Conservation (phyloP, 768 basidiomycete species). For the Rickenella mellea region DNA sequence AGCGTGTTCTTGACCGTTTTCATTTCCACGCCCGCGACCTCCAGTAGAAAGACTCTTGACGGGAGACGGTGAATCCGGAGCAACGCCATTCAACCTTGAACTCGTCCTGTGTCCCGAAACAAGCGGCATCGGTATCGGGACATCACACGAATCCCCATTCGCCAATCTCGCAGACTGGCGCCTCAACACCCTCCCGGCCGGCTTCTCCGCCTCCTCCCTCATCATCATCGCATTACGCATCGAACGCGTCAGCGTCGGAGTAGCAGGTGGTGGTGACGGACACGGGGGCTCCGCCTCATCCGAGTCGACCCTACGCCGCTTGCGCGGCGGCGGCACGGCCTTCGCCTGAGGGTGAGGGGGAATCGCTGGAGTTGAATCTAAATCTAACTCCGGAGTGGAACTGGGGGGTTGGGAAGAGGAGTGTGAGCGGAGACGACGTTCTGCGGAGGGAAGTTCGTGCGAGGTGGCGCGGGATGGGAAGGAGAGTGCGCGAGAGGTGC, state of each 20-base stretch:
- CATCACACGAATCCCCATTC: no score
- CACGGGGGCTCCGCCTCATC: neutral
- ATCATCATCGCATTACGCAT: constrained; percentile 13
- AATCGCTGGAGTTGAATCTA: neutral
- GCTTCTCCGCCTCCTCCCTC: constrained; percentile 3
- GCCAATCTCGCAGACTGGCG: no score
- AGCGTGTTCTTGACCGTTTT: no score
- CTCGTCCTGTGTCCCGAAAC: no score
- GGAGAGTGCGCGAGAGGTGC: neutral
- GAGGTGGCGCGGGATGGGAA: neutral
- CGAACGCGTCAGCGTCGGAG: constrained; percentile 1
- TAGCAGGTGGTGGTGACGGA: neutral
- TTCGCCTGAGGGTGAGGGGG: no score
- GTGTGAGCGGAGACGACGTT: neutral
- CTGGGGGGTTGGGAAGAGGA: neutral
- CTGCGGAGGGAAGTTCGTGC: neutral
- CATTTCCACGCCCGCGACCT: no score
- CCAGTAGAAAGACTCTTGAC: no score
- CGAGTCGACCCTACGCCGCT: neutral
- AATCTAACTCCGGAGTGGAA: neutral
- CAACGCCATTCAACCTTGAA: no score
- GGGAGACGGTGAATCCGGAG: no score
- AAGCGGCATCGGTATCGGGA: no score
- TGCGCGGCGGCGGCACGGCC: neutral
- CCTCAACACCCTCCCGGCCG: no score